These are phyloP conservation scores for Podospora bellae-mahoneyi DNA, from an alignment of 495 filamentous ascomycete species.

Conservation along the genomic window DNA sequence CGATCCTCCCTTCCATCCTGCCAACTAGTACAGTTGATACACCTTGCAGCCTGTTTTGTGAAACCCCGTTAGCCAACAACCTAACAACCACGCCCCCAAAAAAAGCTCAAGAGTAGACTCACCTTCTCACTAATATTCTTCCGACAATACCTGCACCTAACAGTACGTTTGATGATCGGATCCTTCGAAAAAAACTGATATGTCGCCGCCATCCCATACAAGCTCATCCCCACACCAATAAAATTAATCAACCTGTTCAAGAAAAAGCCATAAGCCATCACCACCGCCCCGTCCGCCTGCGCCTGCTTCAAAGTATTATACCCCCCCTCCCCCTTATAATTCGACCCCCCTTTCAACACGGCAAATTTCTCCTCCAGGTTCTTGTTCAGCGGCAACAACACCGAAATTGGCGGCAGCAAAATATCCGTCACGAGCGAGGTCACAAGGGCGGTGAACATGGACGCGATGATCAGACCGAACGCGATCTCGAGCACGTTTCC, in stretches of 20 bases:
- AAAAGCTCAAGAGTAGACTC: constrained; percentile 15
- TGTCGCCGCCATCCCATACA: constrained; percentile 63
- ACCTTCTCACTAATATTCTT: constrained; percentile 66
- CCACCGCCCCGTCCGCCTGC: constrained; percentile 64
- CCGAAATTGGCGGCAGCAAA: constrained; percentile 63
- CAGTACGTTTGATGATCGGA: constrained; percentile 65
- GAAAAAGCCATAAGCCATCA: constrained; percentile 68
- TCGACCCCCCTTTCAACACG: constrained; percentile 51
- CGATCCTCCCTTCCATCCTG: constrained; percentile 69
- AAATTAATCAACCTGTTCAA: constrained; percentile 66
- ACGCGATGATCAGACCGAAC: constrained; percentile 69
- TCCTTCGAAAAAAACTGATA: constrained; percentile 61
- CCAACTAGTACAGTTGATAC: constrained; percentile 73
- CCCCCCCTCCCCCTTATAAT: constrained; percentile 40
- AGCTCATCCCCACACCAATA: constrained; percentile 58
- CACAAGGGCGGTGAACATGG: constrained; percentile 69
- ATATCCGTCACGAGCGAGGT: constrained; percentile 71
- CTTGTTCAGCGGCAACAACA: constrained; percentile 64
- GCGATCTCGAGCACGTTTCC: constrained; percentile 76
- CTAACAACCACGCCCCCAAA: neutral
- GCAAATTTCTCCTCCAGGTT: constrained; percentile 78
- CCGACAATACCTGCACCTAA: constrained; percentile 70
- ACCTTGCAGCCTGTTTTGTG: constrained; percentile 53
- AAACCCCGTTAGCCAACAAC: constrained; percentile 1
- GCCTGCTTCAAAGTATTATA: constrained; percentile 71